Evolutionary conservation across 495 filamentous ascomycete genomes (phyloP), one percentile per base, ranked within the genome.

Genomic region (Xylaria venustula): DNA sequence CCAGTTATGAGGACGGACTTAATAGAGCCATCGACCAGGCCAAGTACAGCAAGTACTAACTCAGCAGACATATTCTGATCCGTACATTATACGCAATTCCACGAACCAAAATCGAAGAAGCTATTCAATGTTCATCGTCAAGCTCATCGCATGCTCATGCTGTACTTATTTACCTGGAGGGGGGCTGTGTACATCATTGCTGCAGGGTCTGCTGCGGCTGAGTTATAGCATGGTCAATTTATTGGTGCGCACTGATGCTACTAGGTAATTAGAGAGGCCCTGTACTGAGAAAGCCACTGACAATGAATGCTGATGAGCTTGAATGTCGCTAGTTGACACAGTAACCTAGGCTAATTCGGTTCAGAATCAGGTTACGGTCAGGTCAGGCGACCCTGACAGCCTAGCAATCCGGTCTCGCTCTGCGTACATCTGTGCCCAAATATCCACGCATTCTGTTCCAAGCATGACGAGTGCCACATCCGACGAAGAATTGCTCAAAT

Each of bases 381-480:
- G 28, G 32, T 19, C 9, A 52, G 49, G 49, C 49, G 19, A 19
- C 37, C 49, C 7, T 20, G 48, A 52, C 49, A 23, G 49, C 49
- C 49, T 30, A 52, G 37, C 49, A 25, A 25, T 6, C 2, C 51
- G 60, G 6, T 60, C 23, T 0, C 77, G 68, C 32, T 73, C 66
- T 11, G 61, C 61, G 2, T 70, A 49, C 20, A 41, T 28, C 4
- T 15, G 32, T 28, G 23, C 36, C 20, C 14, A 36, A 36, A 54
- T 30, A 28, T 22, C 51, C 32, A 15, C 22, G 15, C 28, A 2
- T 50, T 19, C 34, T 19, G 7, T 19, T 7, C 6, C 22, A 7
- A 14, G 14, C 4, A 7, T 25, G 0, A 37, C 19, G 19, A 25
- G 0, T 19, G 15, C 20, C 23, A 14, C 36, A 34, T 34, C 1